phyloP scores from a whole-genome alignment of 2,329 filamentous ascomycete species.

The Colletotrichum kahawae region DNA sequence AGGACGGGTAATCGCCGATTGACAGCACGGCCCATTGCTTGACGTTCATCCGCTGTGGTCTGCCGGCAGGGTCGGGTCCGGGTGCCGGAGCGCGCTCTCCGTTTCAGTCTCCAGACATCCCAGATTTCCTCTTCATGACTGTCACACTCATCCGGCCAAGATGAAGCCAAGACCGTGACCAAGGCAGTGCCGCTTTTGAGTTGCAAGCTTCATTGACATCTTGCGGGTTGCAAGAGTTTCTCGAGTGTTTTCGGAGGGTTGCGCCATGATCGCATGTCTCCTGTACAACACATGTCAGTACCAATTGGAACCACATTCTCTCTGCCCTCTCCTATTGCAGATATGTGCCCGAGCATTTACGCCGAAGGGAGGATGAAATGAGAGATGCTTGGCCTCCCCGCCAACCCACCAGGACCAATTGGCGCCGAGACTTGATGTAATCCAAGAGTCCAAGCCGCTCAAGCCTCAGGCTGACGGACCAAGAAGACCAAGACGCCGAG shows the following conservation, averaged over 20 bases:
- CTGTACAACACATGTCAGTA: neutral
- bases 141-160: conserved; percentile 13
- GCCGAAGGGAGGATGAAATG: neutral
- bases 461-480: conserved; percentile 11
- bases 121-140: neutral
- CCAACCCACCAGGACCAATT: neutral
- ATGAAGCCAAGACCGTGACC: neutral
- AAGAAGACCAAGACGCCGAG: conserved; percentile 11
- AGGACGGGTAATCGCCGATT: conserved; percentile 2
- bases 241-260: neutral
- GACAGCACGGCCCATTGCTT: conserved; percentile 11
- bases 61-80: neutral
- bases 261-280: conserved; percentile 2
- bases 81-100: neutral
- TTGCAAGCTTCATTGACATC: neutral
- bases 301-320: neutral
- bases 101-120: neutral
- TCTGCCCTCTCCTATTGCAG: neutral
- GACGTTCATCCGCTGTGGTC: neutral
- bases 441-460: conserved; percentile 9
- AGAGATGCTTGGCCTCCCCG: conserved; percentile 8
- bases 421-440: conserved; percentile 19
- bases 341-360: neutral
- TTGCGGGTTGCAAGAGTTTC: neutral
- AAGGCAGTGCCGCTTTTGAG: conserved; percentile 5